Evolutionary conservation across 2,329 filamentous ascomycete genomes (phyloP).

Genomic region (Dryadomyces quercivorus): DNA sequence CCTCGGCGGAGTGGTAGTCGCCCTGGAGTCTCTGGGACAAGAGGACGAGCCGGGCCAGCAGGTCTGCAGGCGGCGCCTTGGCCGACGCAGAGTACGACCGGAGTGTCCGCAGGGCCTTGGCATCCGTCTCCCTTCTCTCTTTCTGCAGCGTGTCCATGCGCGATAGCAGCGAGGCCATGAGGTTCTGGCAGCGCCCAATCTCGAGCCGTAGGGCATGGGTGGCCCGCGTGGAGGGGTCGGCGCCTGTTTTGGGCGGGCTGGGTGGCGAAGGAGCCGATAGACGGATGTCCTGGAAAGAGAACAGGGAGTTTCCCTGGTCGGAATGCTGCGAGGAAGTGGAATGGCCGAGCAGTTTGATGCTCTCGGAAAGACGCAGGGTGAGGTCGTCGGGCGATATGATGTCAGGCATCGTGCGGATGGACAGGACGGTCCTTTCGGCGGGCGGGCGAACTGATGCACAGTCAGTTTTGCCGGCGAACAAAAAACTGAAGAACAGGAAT

Average conservation of each 20-base stretch:
- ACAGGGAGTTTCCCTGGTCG: no score
- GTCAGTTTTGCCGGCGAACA: no score
- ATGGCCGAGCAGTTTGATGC: background rate
- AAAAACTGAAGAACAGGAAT: no score
- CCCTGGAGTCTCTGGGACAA: background rate
- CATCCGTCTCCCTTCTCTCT: slow-evolving; percentile 7
- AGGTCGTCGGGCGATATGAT: no score
- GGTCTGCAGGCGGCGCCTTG: background rate
- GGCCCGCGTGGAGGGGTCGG: no score
- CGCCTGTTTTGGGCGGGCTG: no score
- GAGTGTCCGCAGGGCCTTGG: background rate
- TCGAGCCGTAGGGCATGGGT: slow-evolving; percentile 15
- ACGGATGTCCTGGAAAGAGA: no score
- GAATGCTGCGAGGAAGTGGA: background rate
- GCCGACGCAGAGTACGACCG: background rate
- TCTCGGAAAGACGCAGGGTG: background rate
- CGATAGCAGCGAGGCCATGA: slow-evolving; percentile 1
- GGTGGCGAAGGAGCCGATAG: no score
- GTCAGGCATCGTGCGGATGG: no score
- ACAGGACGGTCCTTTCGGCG: no score
- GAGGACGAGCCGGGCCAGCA: slow-evolving; percentile 1
- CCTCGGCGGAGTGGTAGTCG: slow-evolving; percentile 14
- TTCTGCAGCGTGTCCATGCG: background rate
- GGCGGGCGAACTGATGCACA: no score
- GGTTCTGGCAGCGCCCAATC: background rate